A percentile compares a stretch with the other conserved stretches of the same genome.
phyloP scores from a whole-genome alignment of 202 grass and related monocot species.

The Panicum hallii region DNA sequence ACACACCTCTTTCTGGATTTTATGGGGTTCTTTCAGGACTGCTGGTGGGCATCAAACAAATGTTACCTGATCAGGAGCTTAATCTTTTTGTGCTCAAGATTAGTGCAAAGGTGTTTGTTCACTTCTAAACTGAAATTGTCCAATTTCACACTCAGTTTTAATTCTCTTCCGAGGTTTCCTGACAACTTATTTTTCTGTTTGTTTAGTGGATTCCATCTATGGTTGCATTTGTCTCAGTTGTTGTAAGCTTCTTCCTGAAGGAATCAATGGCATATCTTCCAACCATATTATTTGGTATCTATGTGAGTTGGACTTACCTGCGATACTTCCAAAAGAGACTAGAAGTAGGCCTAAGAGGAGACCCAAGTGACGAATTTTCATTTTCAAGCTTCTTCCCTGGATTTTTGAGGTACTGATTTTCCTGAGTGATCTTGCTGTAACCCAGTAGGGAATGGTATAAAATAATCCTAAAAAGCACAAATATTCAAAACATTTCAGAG shows the following conservation, averaged over 20 bases:
- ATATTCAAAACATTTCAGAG: conserved; percentile 4
- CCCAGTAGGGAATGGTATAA: background rate
- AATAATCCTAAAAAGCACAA: conserved; percentile 2
- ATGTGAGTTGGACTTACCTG: conserved; percentile 84
- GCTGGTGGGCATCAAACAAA: conserved; percentile 85
- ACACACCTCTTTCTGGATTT: conserved; percentile 84
- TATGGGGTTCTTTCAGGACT: conserved; percentile 86
- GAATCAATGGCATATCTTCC: conserved; percentile 73
- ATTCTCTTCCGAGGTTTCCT: conserved; percentile 11
- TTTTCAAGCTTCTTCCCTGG: conserved; percentile 89
- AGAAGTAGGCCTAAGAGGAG: conserved; percentile 77
- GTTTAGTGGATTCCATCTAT: conserved; percentile 74
- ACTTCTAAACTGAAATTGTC: conserved; percentile 29
- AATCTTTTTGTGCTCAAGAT: conserved; percentile 65
- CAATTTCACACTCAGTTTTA: background rate
- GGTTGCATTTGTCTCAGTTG: conserved; percentile 55
- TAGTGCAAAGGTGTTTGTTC: conserved; percentile 70
- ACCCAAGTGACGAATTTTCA: conserved; percentile 89
- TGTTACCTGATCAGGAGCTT: conserved; percentile 84
- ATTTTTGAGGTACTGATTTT: conserved; percentile 66
- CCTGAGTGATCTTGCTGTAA: background rate
- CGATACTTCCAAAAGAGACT: conserved; percentile 83
- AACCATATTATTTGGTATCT: conserved; percentile 79
- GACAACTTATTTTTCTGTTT: conserved; percentile 1
- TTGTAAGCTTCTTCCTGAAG: conserved; percentile 62